Evolutionary conservation across 495 filamentous ascomycete genomes (phyloP), one percentile per base, ranked within the genome.

Genomic region (Tetracladium setigerum): DNA sequence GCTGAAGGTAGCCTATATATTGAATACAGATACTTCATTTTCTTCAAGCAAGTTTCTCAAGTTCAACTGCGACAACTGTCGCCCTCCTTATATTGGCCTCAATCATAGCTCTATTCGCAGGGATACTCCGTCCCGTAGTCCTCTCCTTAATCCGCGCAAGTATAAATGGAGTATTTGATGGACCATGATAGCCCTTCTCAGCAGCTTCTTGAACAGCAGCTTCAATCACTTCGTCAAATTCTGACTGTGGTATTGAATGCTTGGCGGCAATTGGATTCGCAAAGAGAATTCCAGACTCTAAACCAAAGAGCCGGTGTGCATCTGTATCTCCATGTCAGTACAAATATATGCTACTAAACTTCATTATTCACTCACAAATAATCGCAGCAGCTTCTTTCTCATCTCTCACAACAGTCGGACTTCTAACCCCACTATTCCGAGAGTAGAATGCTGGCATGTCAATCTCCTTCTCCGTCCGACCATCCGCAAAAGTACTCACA

Each of bases 401-500:
- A 57, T 83, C 71, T 48, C 81, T 64, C 22, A 95, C 72, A 10
- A 82, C 76, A 34, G 75, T 72, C 1, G 94, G 91, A 58, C 87
- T 95, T 53, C 70, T 81, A 30, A 84, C 59, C 5, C 87, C 84
- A 60, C 89, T 95, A 24, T 95, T 87, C 16, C 89, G 70, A 4
- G 82, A 82, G 74, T 83, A 98, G 62, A 98, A 98, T 3, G 85
- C 86, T 1, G 92, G 92, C 53, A 95, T 85, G 58, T 94, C 84
- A 14, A 95, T 62, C 24, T 64, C 55, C 1, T 77, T 78, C 37
- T 67, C 62, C 33, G 66, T 64, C 31, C 82, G 72, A 6, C 82
- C 85, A 67, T 94, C 87, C 3, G 87, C 81, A 72, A 96, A 98
- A 0, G 92, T 95, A 17, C 79, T 80, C 4, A 95, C 89, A 41